Evolutionary conservation across 805 yeast species (phyloP).

Genomic region (Geotrichum ghanense): DNA sequence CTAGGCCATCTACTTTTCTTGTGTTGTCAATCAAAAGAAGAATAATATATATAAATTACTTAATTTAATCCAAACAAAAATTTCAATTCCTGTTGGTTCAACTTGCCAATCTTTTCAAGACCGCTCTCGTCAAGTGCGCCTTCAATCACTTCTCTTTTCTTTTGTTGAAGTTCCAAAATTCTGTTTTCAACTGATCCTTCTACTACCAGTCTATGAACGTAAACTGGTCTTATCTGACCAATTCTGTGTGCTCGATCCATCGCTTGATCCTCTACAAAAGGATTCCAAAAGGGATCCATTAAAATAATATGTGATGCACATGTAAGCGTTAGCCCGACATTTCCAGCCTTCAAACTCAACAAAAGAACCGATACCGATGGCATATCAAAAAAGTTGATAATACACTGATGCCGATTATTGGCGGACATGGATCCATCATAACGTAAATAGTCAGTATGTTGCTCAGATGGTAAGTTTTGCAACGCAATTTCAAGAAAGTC

Average conservation of each 20-base stretch:
- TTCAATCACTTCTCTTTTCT: constrained; percentile 68
- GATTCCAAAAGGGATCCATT: constrained; percentile 97
- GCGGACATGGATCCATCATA: constrained; percentile 82
- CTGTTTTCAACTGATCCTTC: constrained; percentile 79
- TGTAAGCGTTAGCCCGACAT: constrained; percentile 87
- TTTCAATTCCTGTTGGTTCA: constrained; percentile 61
- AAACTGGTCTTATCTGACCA: constrained; percentile 74
- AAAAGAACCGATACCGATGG: constrained; percentile 44
- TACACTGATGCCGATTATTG: constrained; percentile 49
- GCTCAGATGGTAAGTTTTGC: constrained; percentile 23
- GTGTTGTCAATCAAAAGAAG: no score
- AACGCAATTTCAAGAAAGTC: constrained; percentile 50
- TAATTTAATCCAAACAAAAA: constrained; percentile 44
- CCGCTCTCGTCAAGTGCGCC: constrained; percentile 76
- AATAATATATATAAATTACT: no score
- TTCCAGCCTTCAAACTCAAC: constrained; percentile 84
- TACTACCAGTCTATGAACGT: constrained; percentile 60
- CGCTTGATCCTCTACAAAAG: constrained; percentile 94
- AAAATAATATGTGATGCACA: constrained; percentile 89
- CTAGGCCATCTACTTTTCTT: no score
- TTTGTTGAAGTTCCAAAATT: constrained; percentile 66
- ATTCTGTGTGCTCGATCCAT: constrained; percentile 93
- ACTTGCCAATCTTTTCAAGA: constrained; percentile 47
- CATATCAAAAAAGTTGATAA: constrained; percentile 52
- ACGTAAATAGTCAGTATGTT: constrained; percentile 38